phyloP scores from a whole-genome alignment of 129 eudicot genomes.

The Cynara cardunculus region DNA sequence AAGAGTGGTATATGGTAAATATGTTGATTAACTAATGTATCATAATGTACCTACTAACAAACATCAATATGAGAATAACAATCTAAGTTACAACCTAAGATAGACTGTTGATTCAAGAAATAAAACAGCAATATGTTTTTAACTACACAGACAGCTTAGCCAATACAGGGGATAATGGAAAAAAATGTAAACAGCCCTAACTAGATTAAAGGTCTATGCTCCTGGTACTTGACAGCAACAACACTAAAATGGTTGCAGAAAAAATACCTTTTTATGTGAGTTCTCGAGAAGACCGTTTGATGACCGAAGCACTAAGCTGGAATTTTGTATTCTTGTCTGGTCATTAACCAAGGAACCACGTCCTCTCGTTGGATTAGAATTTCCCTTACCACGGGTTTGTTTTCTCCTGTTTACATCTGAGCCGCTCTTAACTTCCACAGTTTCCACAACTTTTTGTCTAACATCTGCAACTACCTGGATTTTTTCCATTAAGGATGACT shows the following conservation, averaged over 20 bases:
- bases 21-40: neutral
- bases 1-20: neutral
- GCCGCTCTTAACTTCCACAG: constrained; percentile 40
- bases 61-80: neutral
- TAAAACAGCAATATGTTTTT: neutral
- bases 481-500: constrained; percentile 16
- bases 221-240: constrained; percentile 1
- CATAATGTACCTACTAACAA: neutral
- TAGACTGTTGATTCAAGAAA: neutral
- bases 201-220: neutral
- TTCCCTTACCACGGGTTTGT: constrained; percentile 74
- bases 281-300: constrained; percentile 74
- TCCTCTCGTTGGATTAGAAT: constrained; percentile 62
- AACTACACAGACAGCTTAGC: neutral
- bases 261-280: constrained; percentile 52
- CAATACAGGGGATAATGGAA: neutral
- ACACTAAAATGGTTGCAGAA: neutral
- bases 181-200: neutral
- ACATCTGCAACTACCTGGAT: constrained; percentile 49
- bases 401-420: constrained; percentile 63
- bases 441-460: constrained; percentile 49
- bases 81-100: neutral
- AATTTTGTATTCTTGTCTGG: constrained; percentile 47
- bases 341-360: constrained; percentile 66
- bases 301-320: constrained; percentile 24